phyloP scores from a whole-genome alignment of 73 alveolate genomes.

The Paramecium bursaria region DNA sequence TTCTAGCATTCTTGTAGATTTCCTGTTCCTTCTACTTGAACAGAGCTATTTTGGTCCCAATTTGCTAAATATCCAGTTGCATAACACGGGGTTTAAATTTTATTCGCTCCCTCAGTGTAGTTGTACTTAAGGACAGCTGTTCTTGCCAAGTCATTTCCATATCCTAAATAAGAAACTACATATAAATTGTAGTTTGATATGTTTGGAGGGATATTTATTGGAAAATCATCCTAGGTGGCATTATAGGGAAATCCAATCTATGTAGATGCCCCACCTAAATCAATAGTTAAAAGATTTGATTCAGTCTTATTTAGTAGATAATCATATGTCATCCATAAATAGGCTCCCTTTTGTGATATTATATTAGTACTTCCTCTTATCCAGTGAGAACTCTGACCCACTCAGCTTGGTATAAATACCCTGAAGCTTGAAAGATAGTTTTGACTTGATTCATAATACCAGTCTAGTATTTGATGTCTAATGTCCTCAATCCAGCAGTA shows the following conservation, averaged over 20 bases:
- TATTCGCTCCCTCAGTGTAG: not conserved
- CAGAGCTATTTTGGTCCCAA: not conserved
- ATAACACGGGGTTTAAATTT: conserved; percentile 57
- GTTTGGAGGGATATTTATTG: conserved; percentile 36
- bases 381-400: conserved; percentile 65
- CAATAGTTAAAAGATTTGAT: conserved; percentile 12
- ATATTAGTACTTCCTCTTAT: conserved; percentile 39
- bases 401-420: not conserved
- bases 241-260: conserved; percentile 59
- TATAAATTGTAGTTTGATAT: conserved; percentile 36
- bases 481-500: conserved; percentile 60
- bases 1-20: not conserved
- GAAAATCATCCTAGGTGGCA: not conserved
- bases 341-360: conserved; percentile 9
- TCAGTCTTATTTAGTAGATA: conserved; percentile 26
- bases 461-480: not conserved
- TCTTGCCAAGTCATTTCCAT: conserved; percentile 62
- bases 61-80: conserved; percentile 12
- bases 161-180: conserved; percentile 61
- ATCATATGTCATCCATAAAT: conserved; percentile 58
- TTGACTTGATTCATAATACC: conserved; percentile 5
- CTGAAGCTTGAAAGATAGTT: not conserved
- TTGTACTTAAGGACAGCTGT: not conserved
- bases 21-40: conserved; percentile 40
- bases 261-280: conserved; percentile 70